These are phyloP conservation scores for Talinum fruticosum DNA, from an alignment of 148 eudicot genomes.

Conservation along the genomic window DNA sequence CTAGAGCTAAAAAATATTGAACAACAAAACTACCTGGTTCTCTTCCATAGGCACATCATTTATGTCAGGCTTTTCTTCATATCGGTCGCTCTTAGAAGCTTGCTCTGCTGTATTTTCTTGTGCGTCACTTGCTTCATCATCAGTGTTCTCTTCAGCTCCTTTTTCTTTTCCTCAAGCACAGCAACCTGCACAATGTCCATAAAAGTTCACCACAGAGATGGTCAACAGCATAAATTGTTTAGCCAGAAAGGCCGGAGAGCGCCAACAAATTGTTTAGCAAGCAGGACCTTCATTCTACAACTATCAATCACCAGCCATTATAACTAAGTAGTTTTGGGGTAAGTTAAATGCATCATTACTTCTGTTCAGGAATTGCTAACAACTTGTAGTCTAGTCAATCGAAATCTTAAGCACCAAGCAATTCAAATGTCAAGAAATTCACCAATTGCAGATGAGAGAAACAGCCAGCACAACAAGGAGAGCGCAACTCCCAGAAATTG, in stretches of 20 bases:
- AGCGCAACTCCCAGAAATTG: too few species aligned
- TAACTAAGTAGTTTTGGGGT: not conserved
- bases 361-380: not conserved
- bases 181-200: conserved; percentile 45
- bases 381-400: not conserved
- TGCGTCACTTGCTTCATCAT: conserved; percentile 54
- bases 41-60: conserved; percentile 87
- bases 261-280: too few species aligned
- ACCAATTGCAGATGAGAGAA: not conserved
- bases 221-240: too few species aligned
- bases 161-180: conserved; percentile 68
- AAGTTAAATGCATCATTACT: not conserved
- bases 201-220: not conserved
- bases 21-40: conserved; percentile 39
- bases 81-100: conserved; percentile 38
- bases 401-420: not conserved
- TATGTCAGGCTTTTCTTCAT: conserved; percentile 68
- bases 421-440: not conserved
- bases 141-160: conserved; percentile 51
- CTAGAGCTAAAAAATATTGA: not conserved
- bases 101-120: conserved; percentile 29
- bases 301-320: not conserved
- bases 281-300: not conserved
- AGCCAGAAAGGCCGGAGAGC: too few species aligned
- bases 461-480: too few species aligned